Evolutionary conservation across 495 filamentous ascomycete species (phyloP).

Genomic region (Xylaria bambusicola): DNA sequence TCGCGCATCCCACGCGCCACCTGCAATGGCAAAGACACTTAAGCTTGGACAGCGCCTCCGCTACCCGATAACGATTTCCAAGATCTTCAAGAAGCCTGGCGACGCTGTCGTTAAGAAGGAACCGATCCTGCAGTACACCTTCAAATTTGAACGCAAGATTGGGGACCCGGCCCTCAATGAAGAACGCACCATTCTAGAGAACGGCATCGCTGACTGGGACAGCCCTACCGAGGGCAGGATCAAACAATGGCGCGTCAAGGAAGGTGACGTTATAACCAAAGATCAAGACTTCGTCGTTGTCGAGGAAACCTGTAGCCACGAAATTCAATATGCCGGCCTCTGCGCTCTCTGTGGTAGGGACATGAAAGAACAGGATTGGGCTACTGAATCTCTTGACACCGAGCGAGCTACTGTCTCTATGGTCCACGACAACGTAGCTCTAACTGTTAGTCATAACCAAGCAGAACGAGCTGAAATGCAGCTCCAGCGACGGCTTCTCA

Average conservation of each 20-base stretch:
- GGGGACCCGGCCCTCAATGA: slow-evolving; percentile 73
- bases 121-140: slow-evolving; percentile 80
- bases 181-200: slow-evolving; percentile 55
- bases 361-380: slow-evolving; percentile 73
- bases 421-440: slow-evolving; percentile 81
- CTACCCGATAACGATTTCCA: slow-evolving; percentile 93
- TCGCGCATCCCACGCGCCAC: slow-evolving; percentile 22
- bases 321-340: slow-evolving; percentile 84
- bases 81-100: slow-evolving; percentile 73
- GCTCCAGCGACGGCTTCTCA: slow-evolving; percentile 77
- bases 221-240: slow-evolving; percentile 79
- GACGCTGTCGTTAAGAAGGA: slow-evolving; percentile 75
- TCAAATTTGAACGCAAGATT: slow-evolving; percentile 68
- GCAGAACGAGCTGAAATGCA: slow-evolving; percentile 82
- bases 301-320: slow-evolving; percentile 89
- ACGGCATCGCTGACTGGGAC: slow-evolving; percentile 74
- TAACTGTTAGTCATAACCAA: slow-evolving; percentile 73
- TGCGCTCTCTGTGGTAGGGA: slow-evolving; percentile 94
- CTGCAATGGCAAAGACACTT: slow-evolving; percentile 40
- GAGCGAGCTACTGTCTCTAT: slow-evolving; percentile 89
- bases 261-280: slow-evolving; percentile 67
- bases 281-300: slow-evolving; percentile 69
- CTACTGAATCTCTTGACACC: slow-evolving; percentile 57
- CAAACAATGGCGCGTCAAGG: slow-evolving; percentile 69
- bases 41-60: slow-evolving; percentile 63